Conservation (phyloP, 495 filamentous ascomycete genomes). For the Podospora australis region DNA sequence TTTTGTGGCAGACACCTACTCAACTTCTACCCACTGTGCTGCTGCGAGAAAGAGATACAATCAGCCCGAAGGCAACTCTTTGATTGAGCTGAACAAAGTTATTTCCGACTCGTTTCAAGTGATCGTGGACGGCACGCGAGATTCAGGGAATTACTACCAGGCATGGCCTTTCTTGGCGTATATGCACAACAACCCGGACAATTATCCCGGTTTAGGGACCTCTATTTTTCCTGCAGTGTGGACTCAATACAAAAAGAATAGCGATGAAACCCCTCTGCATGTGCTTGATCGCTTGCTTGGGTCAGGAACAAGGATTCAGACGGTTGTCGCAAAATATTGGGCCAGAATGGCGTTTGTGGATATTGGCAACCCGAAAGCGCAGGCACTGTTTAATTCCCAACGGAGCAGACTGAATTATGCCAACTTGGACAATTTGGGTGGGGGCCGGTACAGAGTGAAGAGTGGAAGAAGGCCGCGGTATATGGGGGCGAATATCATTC, state of each 20-base stretch:
- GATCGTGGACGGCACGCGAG: constrained; percentile 35
- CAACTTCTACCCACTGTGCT: constrained; percentile 33
- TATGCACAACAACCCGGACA: constrained; percentile 38
- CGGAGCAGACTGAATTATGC: constrained; percentile 32
- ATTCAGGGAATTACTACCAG: constrained; percentile 28
- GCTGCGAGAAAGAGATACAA: constrained; percentile 21
- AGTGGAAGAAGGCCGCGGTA: constrained; percentile 34
- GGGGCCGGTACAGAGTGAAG: constrained; percentile 38
- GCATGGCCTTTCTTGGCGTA: constrained; percentile 39
- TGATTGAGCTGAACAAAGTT: constrained; percentile 38
- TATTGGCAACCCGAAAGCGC: constrained; percentile 35
- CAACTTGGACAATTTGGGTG: constrained; percentile 32
- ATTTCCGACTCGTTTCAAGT: constrained; percentile 38
- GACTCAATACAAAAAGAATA: constrained; percentile 34
- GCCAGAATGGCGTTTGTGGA: constrained; percentile 43
- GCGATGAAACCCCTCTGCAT: constrained; percentile 41
- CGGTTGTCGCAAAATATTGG: constrained; percentile 39
- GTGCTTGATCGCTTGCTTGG: constrained; percentile 29
- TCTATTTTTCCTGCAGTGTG: constrained; percentile 33
- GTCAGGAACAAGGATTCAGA: constrained; percentile 25
- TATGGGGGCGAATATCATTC: constrained; percentile 42
- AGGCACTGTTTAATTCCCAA: constrained; percentile 25
- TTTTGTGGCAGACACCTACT: constrained; percentile 40
- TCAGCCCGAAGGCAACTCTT: constrained; percentile 28
- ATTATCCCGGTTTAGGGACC: constrained; percentile 31